A percentile compares a stretch with the other conserved stretches of the same genome.
phyloP scores from a whole-genome alignment of 192 early-diverging fungal species.

The Coemansia sp. region DNA sequence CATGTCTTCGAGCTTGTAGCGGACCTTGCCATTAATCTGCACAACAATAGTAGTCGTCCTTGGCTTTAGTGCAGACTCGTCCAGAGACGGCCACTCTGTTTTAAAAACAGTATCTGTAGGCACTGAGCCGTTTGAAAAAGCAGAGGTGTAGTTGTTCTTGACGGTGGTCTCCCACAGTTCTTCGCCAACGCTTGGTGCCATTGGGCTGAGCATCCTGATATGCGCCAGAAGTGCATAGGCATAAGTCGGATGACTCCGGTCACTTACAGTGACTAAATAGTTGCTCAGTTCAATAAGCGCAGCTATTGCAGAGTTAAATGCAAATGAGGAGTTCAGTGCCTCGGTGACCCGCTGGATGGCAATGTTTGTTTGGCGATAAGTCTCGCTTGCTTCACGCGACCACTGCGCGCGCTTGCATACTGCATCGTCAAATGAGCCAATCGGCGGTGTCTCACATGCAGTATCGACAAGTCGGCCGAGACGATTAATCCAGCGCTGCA shows the following conservation, averaged over 20 bases:
- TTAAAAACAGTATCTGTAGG: conserved; percentile 43
- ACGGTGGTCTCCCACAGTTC: conserved; percentile 61
- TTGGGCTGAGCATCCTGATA: conserved; percentile 70
- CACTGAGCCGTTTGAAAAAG: not conserved
- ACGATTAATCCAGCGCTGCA: conserved; percentile 80
- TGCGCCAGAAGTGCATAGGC: conserved; percentile 53
- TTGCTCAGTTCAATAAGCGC: conserved; percentile 80
- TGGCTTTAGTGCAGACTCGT: conserved; percentile 53
- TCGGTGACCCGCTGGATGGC: conserved; percentile 46
- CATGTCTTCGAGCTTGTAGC: conserved; percentile 57
- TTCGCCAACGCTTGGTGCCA: conserved; percentile 72
- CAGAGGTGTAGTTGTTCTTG: conserved; percentile 26
- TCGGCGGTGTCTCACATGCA: conserved; percentile 46
- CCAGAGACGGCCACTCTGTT: conserved; percentile 57
- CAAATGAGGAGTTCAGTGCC: conserved; percentile 45
- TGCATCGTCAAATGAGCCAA: conserved; percentile 40
- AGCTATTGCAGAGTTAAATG: conserved; percentile 84
- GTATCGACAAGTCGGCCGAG: conserved; percentile 59
- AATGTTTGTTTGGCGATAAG: conserved; percentile 29
- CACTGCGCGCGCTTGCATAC: conserved; percentile 20
- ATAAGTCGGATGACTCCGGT: conserved; percentile 52
- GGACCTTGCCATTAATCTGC: conserved; percentile 76
- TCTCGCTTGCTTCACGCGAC: conserved; percentile 33
- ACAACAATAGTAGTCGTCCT: conserved; percentile 50
- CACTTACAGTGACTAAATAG: conserved; percentile 23